Conservation (phyloP, 2,329 filamentous ascomycete species). For the Hypoxylon sp. region DNA sequence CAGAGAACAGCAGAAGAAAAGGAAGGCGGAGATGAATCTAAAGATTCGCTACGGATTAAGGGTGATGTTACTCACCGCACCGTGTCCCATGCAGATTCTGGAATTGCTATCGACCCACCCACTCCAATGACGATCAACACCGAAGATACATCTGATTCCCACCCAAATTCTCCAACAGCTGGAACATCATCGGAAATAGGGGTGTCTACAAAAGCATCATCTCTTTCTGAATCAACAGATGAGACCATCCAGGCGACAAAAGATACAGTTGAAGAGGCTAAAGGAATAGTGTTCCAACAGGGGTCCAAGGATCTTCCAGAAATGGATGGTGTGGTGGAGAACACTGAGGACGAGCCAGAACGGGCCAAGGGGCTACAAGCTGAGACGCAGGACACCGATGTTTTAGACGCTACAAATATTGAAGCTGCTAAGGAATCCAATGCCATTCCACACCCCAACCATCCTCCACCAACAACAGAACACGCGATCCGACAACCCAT, state of each 20-base stretch:
- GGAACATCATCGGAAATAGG: slow-evolving; percentile 67
- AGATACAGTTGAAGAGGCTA: slow-evolving; percentile 50
- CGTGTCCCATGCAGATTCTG: slow-evolving; percentile 68
- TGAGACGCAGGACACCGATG: slow-evolving; percentile 42
- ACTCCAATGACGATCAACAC: slow-evolving; percentile 54
- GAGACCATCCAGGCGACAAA: slow-evolving; percentile 66
- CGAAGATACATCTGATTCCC: slow-evolving; percentile 71
- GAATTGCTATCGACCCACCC: slow-evolving; percentile 66
- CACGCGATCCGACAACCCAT: slow-evolving; percentile 31
- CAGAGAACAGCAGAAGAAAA: slow-evolving; percentile 48
- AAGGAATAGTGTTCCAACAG: slow-evolving; percentile 34
- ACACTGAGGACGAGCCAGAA: slow-evolving; percentile 22
- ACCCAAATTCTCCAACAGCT: slow-evolving; percentile 69
- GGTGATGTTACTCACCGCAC: slow-evolving; percentile 56
- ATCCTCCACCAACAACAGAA: slow-evolving; percentile 41
- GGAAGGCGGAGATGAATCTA: slow-evolving; percentile 45
- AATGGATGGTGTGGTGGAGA: slow-evolving; percentile 23
- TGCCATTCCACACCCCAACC: slow-evolving; percentile 45
- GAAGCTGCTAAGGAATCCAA: slow-evolving; percentile 45
- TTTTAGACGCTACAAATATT: slow-evolving; percentile 40
- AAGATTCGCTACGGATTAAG: slow-evolving; percentile 47
- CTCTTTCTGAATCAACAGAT: slow-evolving; percentile 74
- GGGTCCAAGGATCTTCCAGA: slow-evolving; percentile 26
- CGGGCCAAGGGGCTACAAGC: slow-evolving; percentile 31
- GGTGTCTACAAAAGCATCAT: slow-evolving; percentile 75